phyloP scores from a whole-genome alignment of 2,329 filamentous ascomycete genomes.

The Aspergillus felis region DNA sequence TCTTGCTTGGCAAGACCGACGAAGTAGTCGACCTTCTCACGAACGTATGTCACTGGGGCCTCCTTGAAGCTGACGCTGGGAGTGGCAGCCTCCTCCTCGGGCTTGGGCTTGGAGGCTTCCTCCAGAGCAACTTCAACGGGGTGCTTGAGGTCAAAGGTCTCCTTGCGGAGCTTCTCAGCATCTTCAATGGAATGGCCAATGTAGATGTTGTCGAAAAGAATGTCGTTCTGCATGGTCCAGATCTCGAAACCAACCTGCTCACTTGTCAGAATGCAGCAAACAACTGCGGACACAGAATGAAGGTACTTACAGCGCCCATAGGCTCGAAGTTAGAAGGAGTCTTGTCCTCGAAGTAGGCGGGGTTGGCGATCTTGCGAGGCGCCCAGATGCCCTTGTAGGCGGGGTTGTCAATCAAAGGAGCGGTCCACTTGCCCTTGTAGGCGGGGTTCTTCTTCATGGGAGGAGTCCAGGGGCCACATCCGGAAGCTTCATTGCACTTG shows the following conservation, averaged over 20 bases:
- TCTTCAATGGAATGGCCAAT: slow-evolving; percentile 95
- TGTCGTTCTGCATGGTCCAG: slow-evolving; percentile 99
- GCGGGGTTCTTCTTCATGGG: slow-evolving; percentile 91
- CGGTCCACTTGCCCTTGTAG: slow-evolving; percentile 99
- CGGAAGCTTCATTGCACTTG: slow-evolving; percentile 89
- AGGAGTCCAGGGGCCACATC: slow-evolving; percentile 88
- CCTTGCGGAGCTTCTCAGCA: slow-evolving; percentile 79
- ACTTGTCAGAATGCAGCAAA: not conserved
- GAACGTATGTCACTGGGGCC: slow-evolving; percentile 81
- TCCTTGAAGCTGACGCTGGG: slow-evolving; percentile 80
- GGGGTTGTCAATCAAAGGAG: slow-evolving; percentile 92
- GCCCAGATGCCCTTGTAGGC: slow-evolving; percentile 96
- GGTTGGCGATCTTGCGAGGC: slow-evolving; percentile 95
- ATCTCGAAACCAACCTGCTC: slow-evolving; percentile 91
- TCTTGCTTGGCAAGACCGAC: slow-evolving; percentile 76
- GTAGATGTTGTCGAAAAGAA: slow-evolving; percentile 99
- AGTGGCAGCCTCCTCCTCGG: slow-evolving; percentile 64
- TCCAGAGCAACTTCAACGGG: slow-evolving; percentile 76
- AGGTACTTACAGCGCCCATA: slow-evolving; percentile 80
- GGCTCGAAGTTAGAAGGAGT: slow-evolving; percentile 94
- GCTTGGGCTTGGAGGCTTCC: slow-evolving; percentile 75
- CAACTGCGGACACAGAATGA: not conserved
- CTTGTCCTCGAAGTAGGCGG: slow-evolving; percentile 95
- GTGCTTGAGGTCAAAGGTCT: slow-evolving; percentile 88
- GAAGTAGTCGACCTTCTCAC: slow-evolving; percentile 93